Base-by-base conservation (phyloP, 129 eudicot species). In the Arctium lappa region DNA sequence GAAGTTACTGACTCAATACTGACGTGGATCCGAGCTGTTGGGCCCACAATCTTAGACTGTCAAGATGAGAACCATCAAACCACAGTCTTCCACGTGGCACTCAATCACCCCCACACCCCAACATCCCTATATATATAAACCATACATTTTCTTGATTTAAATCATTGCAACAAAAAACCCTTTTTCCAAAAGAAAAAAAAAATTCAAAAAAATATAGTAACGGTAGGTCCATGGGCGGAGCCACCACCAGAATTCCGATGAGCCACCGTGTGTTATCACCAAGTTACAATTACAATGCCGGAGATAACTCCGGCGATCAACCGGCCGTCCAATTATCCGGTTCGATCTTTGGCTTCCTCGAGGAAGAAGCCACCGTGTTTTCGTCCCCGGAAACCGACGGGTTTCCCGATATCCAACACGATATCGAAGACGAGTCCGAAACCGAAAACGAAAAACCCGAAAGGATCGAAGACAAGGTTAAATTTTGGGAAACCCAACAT, bases 401-500 rank as follows among this genome's bases (percentile, higher is more conserved):
- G 31, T 86, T 83, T 70, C 37, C 50, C 44, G 53, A 72, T 0
- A 84, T 76, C 31, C 83, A 85, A 1, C 85, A 65, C 2, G 80
- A 69, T 32, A 74, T 79, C 1, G 89, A 77, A 0, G 93, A 92
- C 1, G 91, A 88, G 8, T 77, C 73, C 1, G 91, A 88, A 6
- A 63, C 62, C 18, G 81, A 91, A 48, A 79, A 82, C 7, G 27
- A 22, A 22, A 22, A 22, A 33, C 33, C 36, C 5, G 94, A 76
- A 33, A 83, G 36, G 76, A 38, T 30, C 12, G 90, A 80, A 79
- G 95, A 91, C 36, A 87, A 78, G 18, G 83, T 69, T 66, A 83
- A 75, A 30, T 92, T 91, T 69, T 95, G 98, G 98, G 94, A 92
- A 27, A 86, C 79, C 71, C 98, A 95, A 69, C 86, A 88, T 72